A percentile compares a stretch with the other conserved stretches of the same genome.
Evolutionary conservation across 306 rosid genomes (phyloP).

Genomic region (Lablab purpureus): DNA sequence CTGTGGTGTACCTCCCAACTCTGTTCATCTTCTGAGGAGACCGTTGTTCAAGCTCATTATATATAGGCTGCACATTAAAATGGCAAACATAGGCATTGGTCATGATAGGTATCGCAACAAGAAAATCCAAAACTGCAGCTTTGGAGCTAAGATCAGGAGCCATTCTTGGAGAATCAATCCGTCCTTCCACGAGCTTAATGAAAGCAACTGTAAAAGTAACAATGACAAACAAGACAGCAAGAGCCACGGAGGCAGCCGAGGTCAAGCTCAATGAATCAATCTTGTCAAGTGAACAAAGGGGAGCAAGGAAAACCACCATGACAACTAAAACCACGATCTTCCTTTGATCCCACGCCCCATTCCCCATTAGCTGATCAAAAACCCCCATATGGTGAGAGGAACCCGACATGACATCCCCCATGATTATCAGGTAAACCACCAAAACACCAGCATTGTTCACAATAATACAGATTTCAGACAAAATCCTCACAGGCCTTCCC

Average conservation of each 20-base stretch:
- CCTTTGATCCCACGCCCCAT: conserved; percentile 94
- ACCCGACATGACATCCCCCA: conserved; percentile 99
- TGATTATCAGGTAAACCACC: conserved; percentile 92
- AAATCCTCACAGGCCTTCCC: conserved; percentile 75
- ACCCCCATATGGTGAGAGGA: conserved; percentile 84
- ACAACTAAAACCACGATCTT: conserved; percentile 73
- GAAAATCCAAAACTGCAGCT: conserved; percentile 80
- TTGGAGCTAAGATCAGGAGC: conserved; percentile 82
- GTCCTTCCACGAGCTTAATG: conserved; percentile 77
- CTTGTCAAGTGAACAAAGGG: conserved; percentile 89
- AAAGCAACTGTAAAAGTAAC: conserved; percentile 67
- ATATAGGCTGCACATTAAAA: conserved; percentile 87
- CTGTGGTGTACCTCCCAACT: conserved; percentile 87
- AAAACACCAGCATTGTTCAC: conserved; percentile 85
- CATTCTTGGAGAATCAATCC: conserved; percentile 74
- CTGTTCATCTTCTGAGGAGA: conserved; percentile 90
- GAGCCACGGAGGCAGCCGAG: conserved; percentile 95
- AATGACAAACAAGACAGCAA: conserved; percentile 82
- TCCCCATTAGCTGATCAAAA: conserved; percentile 87
- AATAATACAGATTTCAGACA: conserved; percentile 82
- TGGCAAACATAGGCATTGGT: conserved; percentile 92
- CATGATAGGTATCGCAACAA: conserved; percentile 95
- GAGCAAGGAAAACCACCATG: conserved; percentile 79
- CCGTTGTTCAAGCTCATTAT: conserved; percentile 81
- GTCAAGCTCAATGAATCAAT: conserved; percentile 95